phyloP scores from a whole-genome alignment of 2,329 filamentous ascomycete genomes.

The Tolypocladium pustulatum region DNA sequence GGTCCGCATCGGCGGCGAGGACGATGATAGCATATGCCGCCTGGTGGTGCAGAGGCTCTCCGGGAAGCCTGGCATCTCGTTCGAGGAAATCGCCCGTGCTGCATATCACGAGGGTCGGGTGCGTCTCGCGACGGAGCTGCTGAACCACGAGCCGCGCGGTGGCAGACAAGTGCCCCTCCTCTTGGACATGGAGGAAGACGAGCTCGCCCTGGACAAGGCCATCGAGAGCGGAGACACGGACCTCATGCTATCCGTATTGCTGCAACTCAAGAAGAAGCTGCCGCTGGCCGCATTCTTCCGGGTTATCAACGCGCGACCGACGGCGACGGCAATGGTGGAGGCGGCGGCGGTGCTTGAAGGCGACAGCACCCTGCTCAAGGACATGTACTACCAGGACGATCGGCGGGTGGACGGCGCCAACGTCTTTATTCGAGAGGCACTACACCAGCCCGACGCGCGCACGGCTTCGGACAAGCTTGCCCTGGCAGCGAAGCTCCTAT shows the following conservation, averaged over 20 bases:
- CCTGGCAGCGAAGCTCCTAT: constrained; percentile 71
- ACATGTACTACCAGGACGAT: constrained; percentile 96
- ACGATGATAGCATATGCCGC: constrained; percentile 79
- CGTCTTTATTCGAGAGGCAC: constrained; percentile 75
- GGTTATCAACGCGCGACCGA: constrained; percentile 73
- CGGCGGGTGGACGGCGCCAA: constrained; percentile 78
- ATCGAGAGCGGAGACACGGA: constrained; percentile 94
- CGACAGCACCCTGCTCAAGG: constrained; percentile 79
- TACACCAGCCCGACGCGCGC: constrained; percentile 59
- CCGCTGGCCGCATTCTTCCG: constrained; percentile 88
- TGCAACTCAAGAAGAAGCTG: constrained; percentile 82
- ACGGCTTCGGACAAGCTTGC: constrained; percentile 76
- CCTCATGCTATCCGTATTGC: constrained; percentile 77
- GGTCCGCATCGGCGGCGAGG: constrained; percentile 71
- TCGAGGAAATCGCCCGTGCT: constrained; percentile 84
- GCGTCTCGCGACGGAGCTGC: constrained; percentile 77
- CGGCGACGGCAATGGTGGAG: constrained; percentile 84
- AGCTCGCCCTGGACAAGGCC: constrained; percentile 89
- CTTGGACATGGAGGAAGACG: constrained; percentile 90
- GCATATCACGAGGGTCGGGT: constrained; percentile 89
- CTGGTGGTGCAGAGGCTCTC: constrained; percentile 78
- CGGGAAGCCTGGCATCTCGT: constrained; percentile 86
- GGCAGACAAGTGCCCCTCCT: constrained; percentile 94
- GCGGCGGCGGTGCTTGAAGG: constrained; percentile 58
- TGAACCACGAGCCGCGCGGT: constrained; percentile 88